These are phyloP conservation scores for Dothistroma septosporum DNA, from an alignment of 2,329 filamentous ascomycete species.

Conservation along the genomic window DNA sequence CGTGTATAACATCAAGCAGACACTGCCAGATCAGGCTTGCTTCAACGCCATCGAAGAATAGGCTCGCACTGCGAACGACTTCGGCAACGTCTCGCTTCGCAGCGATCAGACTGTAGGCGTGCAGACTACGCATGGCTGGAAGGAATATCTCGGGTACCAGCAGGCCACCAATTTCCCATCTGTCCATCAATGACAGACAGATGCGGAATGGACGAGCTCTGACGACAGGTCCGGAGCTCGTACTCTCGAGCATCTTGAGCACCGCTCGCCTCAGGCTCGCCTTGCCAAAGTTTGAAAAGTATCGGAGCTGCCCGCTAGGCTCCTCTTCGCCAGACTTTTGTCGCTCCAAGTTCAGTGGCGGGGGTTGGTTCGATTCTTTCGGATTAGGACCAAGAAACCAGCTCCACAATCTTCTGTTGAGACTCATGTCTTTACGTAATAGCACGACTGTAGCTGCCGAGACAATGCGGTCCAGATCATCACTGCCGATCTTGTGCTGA, in stretches of 20 bases:
- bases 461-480: conserved; percentile 77
- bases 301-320: conserved; percentile 54
- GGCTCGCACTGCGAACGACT: conserved; percentile 84
- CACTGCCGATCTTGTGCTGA: conserved; percentile 61
- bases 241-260: conserved; percentile 66
- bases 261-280: conserved; percentile 70
- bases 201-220: conserved; percentile 83
- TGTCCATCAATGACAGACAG: conserved; percentile 92
- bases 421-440: conserved; percentile 86
- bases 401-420: conserved; percentile 90
- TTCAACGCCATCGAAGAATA: conserved; percentile 97
- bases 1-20: conserved; percentile 24
- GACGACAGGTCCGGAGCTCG: conserved; percentile 56
- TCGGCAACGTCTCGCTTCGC: conserved; percentile 72
- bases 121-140: conserved; percentile 75
- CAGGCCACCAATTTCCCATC: conserved; percentile 91
- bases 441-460: conserved; percentile 84
- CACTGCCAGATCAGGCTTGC: conserved; percentile 76
- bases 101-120: conserved; percentile 64
- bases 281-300: conserved; percentile 78
- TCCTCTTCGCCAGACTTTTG: conserved; percentile 48
- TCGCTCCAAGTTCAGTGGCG: conserved; percentile 22
- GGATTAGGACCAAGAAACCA: conserved; percentile 85
- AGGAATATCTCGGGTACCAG: conserved; percentile 87
- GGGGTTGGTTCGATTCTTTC: conserved; percentile 29